Base-by-base conservation (phyloP, 495 filamentous ascomycete species). In the Hypoxylon subgilvum region DNA sequence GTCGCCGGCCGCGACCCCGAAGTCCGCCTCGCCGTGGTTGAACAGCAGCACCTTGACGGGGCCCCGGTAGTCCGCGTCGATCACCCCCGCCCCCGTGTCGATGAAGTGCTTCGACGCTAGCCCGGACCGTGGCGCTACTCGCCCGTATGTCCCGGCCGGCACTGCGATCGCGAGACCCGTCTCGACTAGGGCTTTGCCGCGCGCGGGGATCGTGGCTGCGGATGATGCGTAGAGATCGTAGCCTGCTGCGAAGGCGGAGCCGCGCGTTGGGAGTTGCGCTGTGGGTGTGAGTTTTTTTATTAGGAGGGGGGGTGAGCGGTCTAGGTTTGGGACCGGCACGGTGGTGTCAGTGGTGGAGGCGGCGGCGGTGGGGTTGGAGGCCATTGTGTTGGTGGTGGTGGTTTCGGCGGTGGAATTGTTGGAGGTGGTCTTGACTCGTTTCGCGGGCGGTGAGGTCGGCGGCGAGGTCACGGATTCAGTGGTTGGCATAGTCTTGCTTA, bases 11-110 rank as follows among this genome's bases (percentile, higher is more conserved):
- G 86, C 86, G 56, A 98, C 81, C 44, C 80, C 77, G 65, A 94
- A 97, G 66, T 96, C 92, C 14, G 74, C 77, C 10, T 94, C 92
- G 10, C 79, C 79, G 74, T 95, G 88, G 79, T 98, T 98, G 69
- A 97, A 96, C 31, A 98, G 81, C 63, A 98, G 78, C 16, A 98
- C 88, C 79, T 92, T 96, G 58, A 98, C 87, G 56, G 88, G 89
- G 13, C 94, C 94, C 18, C 94, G 84, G 79, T 98, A 98, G 71
- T 98, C 94, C 6, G 92, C 91, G 76, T 98, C 94, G 68, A 98
- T 96, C 45, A 98, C 94, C 25, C 94, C 94, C 2, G 94, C 94
- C 50, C 93, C 91, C 1, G 88, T 90, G 72, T 96, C 90, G 71
- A 98, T 97, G 77, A 90, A 91, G 76, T 96, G 85, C 75, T 97